Evolutionary conservation across 495 filamentous ascomycete genomes (phyloP).

Genomic region (Aspergillus haitiensis): DNA sequence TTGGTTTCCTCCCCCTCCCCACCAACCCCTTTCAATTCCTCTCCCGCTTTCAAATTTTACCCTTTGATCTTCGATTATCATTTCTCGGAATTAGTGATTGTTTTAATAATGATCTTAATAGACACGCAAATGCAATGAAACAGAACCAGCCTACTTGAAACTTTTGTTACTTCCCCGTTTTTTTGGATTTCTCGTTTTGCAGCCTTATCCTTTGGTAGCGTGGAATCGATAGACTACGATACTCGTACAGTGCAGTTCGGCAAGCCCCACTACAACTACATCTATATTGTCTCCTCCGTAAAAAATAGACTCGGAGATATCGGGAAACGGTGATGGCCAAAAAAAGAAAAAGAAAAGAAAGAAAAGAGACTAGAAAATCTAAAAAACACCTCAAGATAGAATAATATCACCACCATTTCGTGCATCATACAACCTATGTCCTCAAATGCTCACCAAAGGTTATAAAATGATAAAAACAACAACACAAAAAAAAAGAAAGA

Average conservation of each 20-base stretch:
- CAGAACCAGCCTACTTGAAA: background rate
- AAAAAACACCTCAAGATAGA: background rate
- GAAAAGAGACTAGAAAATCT: background rate
- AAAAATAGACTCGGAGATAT: background rate
- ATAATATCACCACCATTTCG: background rate
- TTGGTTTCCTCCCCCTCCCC: too few relatives aligned
- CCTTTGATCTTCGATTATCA: background rate
- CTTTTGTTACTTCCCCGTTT: too few relatives aligned
- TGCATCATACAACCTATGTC: slow-evolving; percentile 2
- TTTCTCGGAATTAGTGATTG: background rate
- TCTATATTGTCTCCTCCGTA: too few relatives aligned
- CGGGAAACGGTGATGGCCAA: background rate
- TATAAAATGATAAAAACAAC: background rate
- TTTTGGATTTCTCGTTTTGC: too few relatives aligned
- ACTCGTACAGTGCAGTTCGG: too few relatives aligned
- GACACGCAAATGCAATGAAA: background rate
- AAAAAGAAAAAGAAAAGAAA: slow-evolving; percentile 4
- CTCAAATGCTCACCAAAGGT: background rate
- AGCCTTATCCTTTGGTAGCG: too few relatives aligned
- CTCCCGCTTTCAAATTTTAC: background rate
- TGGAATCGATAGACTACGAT: too few relatives aligned
- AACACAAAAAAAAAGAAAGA: too few relatives aligned
- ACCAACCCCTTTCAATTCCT: slow-evolving; percentile 3
- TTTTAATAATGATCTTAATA: slow-evolving; percentile 6
- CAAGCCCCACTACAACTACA: too few relatives aligned